Base-by-base conservation (phyloP, 345 rosid species). In the Zanthoxylum bungeanum region DNA sequence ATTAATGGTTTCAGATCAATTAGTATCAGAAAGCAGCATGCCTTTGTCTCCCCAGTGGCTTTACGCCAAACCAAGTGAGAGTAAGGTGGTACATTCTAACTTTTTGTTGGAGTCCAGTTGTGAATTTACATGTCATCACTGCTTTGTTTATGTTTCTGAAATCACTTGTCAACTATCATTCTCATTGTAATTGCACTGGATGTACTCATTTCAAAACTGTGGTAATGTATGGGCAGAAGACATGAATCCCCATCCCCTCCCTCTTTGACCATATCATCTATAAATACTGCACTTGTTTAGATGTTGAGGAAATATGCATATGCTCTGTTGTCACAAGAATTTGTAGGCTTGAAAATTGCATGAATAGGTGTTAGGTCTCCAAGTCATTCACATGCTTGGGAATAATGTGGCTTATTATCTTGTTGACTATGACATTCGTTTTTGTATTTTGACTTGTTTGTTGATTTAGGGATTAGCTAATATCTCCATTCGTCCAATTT, bases 31-130 rank as follows among this genome's bases (percentile, higher is more conserved):
- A 60, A 91, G 77, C 85, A 89, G 86, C 85, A 91, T 93, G n/a
- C 98, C 98, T 0, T 73, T 93, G 77, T 91, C 97, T 80, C 98
- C 98, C 1, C 97, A 93, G 75, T 93, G 98, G 98, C 96, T 93
- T 46, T 93, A 91, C 82, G 72, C 88, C 19, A 93, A 89, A 72
- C 89, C 93, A 16, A 84, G 67, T 28, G 98, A 93, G 57, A 74
- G 69, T 50, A 93, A 86, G 84, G 60, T 80, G 80, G 86, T 85
- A 80, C 17, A 30, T 74, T 40, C 56, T 30, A 37, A 58, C 44
- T 50, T 57, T 59, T n/a, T 14, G 1, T 17, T 12, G 27, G 25
- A 17, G 27, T 21, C 8, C 7, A 7, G 7, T 25, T 34, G n/a
- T 25, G 64, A 21, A 53, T 42, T 30, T 55, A 0, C n/a, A 31